Evolutionary conservation across 139 green algal genomes (phyloP).

Genomic region (Coelastrella sp.): DNA sequence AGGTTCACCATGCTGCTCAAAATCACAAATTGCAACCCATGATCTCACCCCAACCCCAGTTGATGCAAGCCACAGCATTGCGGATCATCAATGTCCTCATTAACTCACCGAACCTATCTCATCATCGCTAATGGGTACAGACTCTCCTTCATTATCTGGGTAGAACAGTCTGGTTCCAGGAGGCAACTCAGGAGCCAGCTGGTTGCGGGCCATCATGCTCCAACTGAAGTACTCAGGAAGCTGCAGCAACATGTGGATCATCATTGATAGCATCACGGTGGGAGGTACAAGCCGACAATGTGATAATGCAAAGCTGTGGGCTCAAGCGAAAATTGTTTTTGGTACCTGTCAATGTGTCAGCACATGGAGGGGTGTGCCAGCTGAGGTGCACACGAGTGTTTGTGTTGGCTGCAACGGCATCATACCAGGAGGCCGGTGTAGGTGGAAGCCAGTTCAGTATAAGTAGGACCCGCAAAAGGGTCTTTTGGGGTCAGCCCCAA

Average conservation of each 20-base stretch:
- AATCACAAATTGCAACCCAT: not conserved
- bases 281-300: no score
- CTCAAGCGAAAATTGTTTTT: not conserved
- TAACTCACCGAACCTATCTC: not conserved
- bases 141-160: conserved; percentile 68
- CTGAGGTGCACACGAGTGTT: no score
- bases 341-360: not conserved
- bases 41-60: no score
- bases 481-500: no score
- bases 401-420: no score
- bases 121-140: conserved; percentile 61
- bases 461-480: not conserved
- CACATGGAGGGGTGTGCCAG: no score
- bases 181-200: conserved; percentile 57
- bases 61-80: no score
- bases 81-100: not conserved
- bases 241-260: conserved; percentile 29
- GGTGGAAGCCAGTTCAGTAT: no score
- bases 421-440: no score
- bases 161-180: conserved; percentile 77
- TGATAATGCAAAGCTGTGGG: not conserved
- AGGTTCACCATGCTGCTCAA: not conserved
- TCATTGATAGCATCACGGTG: not conserved
- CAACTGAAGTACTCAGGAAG: conserved; percentile 73
- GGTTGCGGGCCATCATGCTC: conserved; percentile 66